Base-by-base conservation (phyloP, 192 early-diverging fungal genomes). In the Entrophospora sp. region DNA sequence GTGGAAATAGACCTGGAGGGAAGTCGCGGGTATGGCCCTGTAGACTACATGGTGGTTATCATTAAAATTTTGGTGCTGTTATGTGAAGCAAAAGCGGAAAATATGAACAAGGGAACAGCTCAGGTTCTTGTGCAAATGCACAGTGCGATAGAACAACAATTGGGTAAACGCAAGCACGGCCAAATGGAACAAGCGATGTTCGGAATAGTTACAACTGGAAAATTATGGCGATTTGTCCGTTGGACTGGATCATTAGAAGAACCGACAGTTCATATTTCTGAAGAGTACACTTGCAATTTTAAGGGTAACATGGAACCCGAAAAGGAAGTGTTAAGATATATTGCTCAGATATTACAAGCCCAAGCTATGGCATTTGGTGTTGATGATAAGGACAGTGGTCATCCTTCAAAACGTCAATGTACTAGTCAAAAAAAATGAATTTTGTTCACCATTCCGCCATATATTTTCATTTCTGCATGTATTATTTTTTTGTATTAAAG, bases 181-280 rank as follows among this genome's bases (percentile, higher is more conserved):
- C 40, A 42, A 42, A n/a, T n/a, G 16, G 27, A 25, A 64, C 22
- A 28, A 22, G 44, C 6, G 25, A 52, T 64, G 44, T 64, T 32
- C 34, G 63, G 63, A 34, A 64, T 64, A 64, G 63, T 64, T 36
- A 64, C 63, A 52, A 64, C 63, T 64, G 63, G 63, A 45, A 36
- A 51, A 36, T 35, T 38, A 52, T 64, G 63, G 63, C 44, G 43
- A 64, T 64, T 64, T 40, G 28, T 61, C 60, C 36, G 44, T 36
- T 64, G 63, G 63, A 51, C 44, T 27, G 63, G 44, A 27, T 46
- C 63, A 45, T 52, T 64, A 24, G 44, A 64, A 52, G 35, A 43
- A 30, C 63, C 28, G 18, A 25, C 28, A 5, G 63, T 64, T 37
- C 7, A 36, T 45, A 49, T 61, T 61, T 61, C 60, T 18, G 44